Conservation (phyloP, 2,329 filamentous ascomycete genomes). For the Zarea fungicola region DNA sequence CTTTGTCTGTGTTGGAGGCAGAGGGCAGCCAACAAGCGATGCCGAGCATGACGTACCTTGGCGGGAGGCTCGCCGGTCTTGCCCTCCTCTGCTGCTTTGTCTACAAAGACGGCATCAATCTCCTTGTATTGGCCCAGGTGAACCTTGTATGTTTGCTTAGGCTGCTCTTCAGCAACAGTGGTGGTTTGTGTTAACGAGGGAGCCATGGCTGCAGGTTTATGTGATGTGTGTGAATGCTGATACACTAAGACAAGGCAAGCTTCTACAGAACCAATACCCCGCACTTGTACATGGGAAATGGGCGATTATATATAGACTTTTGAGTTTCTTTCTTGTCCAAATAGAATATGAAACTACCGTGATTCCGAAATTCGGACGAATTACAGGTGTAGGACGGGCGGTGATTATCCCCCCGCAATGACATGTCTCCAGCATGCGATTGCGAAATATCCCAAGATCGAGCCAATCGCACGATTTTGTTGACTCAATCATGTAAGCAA, state of each 20-base stretch:
- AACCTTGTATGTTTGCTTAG: constrained; percentile 18
- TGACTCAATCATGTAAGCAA: background rate
- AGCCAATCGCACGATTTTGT: background rate
- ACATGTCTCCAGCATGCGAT: constrained; percentile 4
- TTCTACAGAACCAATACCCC: background rate
- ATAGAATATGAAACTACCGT: no score
- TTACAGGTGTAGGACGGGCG: no score
- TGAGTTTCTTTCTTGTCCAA: no score
- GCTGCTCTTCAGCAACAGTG: constrained; percentile 1
- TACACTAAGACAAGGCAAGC: background rate
- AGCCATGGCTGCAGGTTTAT: constrained; percentile 5
- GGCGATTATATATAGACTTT: background rate
- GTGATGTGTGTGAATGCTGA: background rate
- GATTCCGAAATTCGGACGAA: background rate
- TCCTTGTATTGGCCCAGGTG: constrained; percentile 27
- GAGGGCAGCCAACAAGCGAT: no score
- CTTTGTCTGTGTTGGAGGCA: background rate
- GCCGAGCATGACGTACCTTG: constrained; percentile 21
- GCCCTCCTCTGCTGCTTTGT: constrained; percentile 24
- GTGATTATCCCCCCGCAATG: constrained; percentile 11
- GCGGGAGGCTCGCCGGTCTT: constrained; percentile 23
- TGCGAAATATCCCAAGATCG: constrained; percentile 9
- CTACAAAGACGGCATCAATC: constrained; percentile 22
- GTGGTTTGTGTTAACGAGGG: constrained; percentile 11
- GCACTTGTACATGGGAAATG: background rate